Conservation (phyloP, 768 basidiomycete species). For the Tremella fuciformis region DNA sequence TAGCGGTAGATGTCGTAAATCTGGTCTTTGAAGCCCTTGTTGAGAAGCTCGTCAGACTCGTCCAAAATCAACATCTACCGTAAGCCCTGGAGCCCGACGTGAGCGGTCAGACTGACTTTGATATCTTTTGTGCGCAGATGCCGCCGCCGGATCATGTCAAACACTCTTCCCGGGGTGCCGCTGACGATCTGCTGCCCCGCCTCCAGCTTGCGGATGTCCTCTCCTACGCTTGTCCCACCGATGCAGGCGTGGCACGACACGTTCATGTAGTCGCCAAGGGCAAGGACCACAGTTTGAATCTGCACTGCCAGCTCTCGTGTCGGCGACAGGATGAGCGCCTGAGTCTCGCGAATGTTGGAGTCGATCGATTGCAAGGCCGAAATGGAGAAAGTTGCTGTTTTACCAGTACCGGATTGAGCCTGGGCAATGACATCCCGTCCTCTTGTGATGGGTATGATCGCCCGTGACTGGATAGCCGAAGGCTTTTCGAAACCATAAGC, state of each 20-base stretch:
- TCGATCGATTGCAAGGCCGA: constrained; percentile 98
- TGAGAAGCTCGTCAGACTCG: constrained; percentile 85
- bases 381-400: constrained; percentile 98
- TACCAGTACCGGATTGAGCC: constrained; percentile 98
- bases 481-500: constrained; percentile 80
- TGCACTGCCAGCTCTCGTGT: constrained; percentile 99
- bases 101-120: constrained; percentile 67
- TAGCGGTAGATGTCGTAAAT: constrained; percentile 99
- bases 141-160: constrained; percentile 96
- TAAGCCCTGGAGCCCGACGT: neutral
- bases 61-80: constrained; percentile 51
- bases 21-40: constrained; percentile 98
- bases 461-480: constrained; percentile 96
- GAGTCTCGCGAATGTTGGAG: constrained; percentile 86
- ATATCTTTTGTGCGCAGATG: constrained; percentile 92
- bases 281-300: constrained; percentile 94
- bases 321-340: constrained; percentile 92
- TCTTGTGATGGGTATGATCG: constrained; percentile 84
- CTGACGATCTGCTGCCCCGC: constrained; percentile 97
- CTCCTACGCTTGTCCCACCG: constrained; percentile 93
- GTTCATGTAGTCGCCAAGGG: constrained; percentile 98
- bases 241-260: constrained; percentile 98
- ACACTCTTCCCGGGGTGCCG: constrained; percentile 95
- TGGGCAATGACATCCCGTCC: constrained; percentile 94
- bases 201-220: constrained; percentile 95